Conservation (phyloP, 208 protist species). For the Leishmania arabica region DNA sequence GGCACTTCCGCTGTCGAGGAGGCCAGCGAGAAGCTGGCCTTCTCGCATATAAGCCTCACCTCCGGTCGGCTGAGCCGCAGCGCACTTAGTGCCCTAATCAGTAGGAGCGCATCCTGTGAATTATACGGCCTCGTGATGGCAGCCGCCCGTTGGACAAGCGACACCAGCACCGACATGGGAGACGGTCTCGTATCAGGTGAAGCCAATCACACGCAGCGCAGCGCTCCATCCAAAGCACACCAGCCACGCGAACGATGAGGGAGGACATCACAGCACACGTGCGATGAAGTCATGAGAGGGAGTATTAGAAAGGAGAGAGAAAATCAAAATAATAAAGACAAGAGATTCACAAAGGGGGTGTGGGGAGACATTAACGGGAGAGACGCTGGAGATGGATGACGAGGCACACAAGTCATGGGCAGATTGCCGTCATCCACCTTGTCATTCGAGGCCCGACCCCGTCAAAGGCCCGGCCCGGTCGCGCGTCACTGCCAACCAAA, state of each 20-base stretch:
- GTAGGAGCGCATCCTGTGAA: slow-evolving; percentile 54
- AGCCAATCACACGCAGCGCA: neutral
- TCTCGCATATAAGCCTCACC: slow-evolving; percentile 55
- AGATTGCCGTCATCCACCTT: neutral
- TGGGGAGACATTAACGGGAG: too few species aligned
- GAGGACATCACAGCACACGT: neutral
- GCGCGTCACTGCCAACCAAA: neutral
- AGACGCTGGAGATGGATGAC: neutral
- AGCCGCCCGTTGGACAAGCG: slow-evolving; percentile 52
- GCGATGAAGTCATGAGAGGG: neutral
- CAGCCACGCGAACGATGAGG: neutral
- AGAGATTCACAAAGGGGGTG: too few species aligned
- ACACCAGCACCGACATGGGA: slow-evolving; percentile 10
- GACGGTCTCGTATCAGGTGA: neutral
- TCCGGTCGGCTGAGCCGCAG: slow-evolving; percentile 43
- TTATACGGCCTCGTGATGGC: slow-evolving; percentile 47
- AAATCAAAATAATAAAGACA: neutral
- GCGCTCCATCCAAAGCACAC: neutral
- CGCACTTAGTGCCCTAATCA: slow-evolving; percentile 46
- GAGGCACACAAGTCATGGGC: neutral
- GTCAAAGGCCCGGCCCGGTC: neutral
- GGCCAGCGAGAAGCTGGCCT: slow-evolving; percentile 58
- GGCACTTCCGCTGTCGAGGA: slow-evolving; percentile 36
- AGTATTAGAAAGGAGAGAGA: neutral
- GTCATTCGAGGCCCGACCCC: neutral